phyloP scores from a whole-genome alignment of 106 monocot genomes.

The Dendrobium nobile region DNA sequence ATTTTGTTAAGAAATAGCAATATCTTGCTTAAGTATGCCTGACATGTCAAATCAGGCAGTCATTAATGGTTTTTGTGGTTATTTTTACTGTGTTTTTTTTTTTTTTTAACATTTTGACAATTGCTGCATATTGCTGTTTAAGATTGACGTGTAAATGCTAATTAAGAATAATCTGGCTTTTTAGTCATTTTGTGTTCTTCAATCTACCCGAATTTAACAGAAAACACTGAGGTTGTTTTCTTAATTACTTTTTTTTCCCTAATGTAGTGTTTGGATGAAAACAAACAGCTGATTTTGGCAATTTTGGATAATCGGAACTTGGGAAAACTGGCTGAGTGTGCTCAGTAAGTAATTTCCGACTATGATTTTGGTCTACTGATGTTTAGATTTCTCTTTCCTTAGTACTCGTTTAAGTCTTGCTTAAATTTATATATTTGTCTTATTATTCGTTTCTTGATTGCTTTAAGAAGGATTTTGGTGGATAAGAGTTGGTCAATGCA shows the following conservation, averaged over 20 bases:
- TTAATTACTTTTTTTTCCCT: conserved; percentile 3
- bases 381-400: neutral
- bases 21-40: neutral
- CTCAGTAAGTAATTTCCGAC: conserved; percentile 38
- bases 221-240: neutral
- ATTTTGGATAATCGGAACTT: conserved; percentile 71
- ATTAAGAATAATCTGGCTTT: neutral
- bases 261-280: conserved; percentile 27
- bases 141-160: neutral
- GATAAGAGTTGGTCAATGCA: neutral
- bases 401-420: neutral
- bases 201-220: neutral
- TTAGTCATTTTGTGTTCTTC: neutral
- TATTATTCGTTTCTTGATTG: neutral
- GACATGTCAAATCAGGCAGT: neutral
- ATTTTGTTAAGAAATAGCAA: neutral
- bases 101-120: neutral
- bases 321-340: conserved; percentile 62
- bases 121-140: neutral
- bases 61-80: neutral
- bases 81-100: neutral
- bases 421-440: neutral
- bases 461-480: too few species aligned
- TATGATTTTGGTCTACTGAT: neutral
- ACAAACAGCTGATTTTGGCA: conserved; percentile 31